phyloP scores from a whole-genome alignment of 2,329 filamentous ascomycete genomes.

The Chrysoporthe puriensis region DNA sequence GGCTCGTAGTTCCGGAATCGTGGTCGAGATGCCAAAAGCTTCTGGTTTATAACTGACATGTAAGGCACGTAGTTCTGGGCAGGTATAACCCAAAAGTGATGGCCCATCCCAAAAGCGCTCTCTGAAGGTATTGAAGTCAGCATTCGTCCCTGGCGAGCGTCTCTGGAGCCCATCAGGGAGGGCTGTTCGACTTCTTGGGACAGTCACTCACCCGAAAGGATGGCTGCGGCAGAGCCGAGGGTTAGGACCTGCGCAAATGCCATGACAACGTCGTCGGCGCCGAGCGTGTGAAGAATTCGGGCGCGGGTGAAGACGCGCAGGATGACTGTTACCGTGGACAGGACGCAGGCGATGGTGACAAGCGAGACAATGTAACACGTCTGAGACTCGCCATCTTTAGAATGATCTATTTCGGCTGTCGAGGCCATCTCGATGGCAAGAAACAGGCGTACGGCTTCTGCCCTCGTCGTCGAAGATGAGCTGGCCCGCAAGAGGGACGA shows the following conservation, averaged over 20 bases:
- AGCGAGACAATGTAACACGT: constrained; percentile 32
- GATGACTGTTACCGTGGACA: constrained; percentile 32
- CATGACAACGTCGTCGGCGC: constrained; percentile 34
- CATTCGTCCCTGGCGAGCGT: background rate
- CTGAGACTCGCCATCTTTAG: constrained; percentile 32
- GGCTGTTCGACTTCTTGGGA: background rate
- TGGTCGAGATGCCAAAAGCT: background rate
- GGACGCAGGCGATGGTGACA: constrained; percentile 31
- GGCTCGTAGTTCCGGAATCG: background rate
- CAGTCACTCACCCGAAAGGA: constrained; percentile 33
- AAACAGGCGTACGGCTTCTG: background rate
- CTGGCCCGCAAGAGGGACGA: no score
- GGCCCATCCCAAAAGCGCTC: constrained; percentile 17
- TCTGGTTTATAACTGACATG: background rate
- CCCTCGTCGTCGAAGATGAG: background rate
- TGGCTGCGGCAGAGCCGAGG: constrained; percentile 32
- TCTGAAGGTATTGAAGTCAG: background rate
- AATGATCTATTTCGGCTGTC: constrained; percentile 27
- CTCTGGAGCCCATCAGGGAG: background rate
- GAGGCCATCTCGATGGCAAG: background rate
- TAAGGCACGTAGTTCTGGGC: constrained; percentile 11
- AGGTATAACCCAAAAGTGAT: constrained; percentile 22
- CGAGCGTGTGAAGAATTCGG: constrained; percentile 32
- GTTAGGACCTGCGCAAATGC: constrained; percentile 31
- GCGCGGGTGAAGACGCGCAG: constrained; percentile 33